Percentiles rank a stretch among this genome's conserved stretches.
Evolutionary conservation across 371 early-diverging fungal species (phyloP).

Genomic region (Actinomortierella ambigua): DNA sequence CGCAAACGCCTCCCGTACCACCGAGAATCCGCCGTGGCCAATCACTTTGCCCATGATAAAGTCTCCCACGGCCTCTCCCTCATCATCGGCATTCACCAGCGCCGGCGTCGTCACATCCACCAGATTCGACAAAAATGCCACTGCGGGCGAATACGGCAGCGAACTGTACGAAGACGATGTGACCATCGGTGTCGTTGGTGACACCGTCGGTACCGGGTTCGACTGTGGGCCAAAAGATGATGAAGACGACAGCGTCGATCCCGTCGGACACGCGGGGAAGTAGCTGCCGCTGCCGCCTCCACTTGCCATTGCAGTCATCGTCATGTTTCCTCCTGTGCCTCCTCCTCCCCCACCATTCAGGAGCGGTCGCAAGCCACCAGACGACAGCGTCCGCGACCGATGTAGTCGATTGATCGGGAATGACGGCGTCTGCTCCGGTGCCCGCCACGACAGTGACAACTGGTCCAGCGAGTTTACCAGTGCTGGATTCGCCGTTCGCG

Average conservation of each 20-base stretch:
- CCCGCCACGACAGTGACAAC: slow-evolving; percentile 43
- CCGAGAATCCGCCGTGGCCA: slow-evolving; percentile 76
- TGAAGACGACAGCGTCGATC: slow-evolving; percentile 5
- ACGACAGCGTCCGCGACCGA: slow-evolving; percentile 39
- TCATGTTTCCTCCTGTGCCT: too few species aligned
- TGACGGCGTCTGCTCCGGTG: slow-evolving; percentile 38
- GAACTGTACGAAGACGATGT: slow-evolving; percentile 54
- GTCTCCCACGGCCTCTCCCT: slow-evolving; percentile 72
- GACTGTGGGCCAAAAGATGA: slow-evolving; percentile 4
- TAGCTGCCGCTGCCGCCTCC: neutral
- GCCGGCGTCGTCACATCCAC: slow-evolving; percentile 58
- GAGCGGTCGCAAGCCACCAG: slow-evolving; percentile 22
- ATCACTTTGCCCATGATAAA: slow-evolving; percentile 65
- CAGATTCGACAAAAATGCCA: slow-evolving; percentile 62
- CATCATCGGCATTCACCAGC: slow-evolving; percentile 68
- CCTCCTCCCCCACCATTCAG: too few species aligned
- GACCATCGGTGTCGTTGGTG: slow-evolving; percentile 29
- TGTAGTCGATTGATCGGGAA: slow-evolving; percentile 43
- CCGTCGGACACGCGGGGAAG: neutral
- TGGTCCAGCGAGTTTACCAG: slow-evolving; percentile 41
- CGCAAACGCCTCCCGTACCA: slow-evolving; percentile 65
- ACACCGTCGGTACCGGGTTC: neutral
- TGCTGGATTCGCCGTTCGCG: slow-evolving; percentile 28
- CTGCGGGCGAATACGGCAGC: slow-evolving; percentile 62
- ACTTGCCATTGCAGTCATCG: too few species aligned